phyloP scores from a whole-genome alignment of 805 yeast genomes.

The Starmerella cellae region DNA sequence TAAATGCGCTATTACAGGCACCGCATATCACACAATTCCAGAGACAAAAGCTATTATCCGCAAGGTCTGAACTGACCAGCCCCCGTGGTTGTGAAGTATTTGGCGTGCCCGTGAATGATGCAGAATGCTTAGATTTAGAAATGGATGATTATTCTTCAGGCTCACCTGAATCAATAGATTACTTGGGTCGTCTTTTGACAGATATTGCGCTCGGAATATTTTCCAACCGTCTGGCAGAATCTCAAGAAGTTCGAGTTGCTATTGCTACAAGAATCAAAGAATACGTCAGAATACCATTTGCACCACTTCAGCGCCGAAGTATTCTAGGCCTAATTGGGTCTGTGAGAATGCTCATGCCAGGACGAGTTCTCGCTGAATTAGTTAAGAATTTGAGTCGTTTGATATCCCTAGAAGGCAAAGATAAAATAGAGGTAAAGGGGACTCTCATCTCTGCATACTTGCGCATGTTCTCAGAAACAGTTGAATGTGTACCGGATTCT shows the following conservation, averaged over 20 bases:
- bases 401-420: not conserved
- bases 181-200: conserved; percentile 4
- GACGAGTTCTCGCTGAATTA: not conserved
- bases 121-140: not conserved
- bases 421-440: not conserved
- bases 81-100: conserved; percentile 3
- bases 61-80: conserved; percentile 1
- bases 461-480: conserved; percentile 8
- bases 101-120: not conserved
- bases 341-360: conserved; percentile 10
- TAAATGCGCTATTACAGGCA: conserved; percentile 9
- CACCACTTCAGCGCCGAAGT: conserved; percentile 10
- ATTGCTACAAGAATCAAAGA: conserved; percentile 5
- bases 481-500: conserved; percentile 11
- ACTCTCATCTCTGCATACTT: conserved; percentile 1
- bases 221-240: conserved; percentile 1
- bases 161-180: conserved; percentile 4
- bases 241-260: conserved; percentile 3
- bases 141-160: conserved; percentile 1
- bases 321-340: conserved; percentile 6
- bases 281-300: conserved; percentile 1
- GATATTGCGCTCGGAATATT: conserved; percentile 5
- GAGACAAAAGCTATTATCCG: conserved; percentile 1
- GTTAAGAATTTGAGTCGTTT: not conserved
- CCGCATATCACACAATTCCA: conserved; percentile 2